Evolutionary conservation across 805 yeast genomes (phyloP).

Genomic region (Sungouiella thailandica): DNA sequence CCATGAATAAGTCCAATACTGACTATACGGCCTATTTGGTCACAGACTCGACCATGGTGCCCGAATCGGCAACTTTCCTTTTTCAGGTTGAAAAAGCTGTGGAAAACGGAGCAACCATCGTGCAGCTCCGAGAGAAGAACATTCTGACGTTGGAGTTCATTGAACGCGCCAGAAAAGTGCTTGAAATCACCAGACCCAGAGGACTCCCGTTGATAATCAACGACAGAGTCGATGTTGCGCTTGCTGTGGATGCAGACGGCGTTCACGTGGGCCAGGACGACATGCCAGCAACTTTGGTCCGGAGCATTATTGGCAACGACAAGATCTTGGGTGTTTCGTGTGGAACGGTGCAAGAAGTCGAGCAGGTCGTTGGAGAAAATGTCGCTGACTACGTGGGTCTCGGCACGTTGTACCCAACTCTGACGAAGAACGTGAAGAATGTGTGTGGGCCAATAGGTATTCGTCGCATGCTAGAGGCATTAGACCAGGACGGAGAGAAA

Average conservation of each 20-base stretch:
- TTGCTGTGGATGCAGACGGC: conserved; percentile 87
- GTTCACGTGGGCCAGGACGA: conserved; percentile 93
- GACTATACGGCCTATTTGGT: conserved; percentile 72
- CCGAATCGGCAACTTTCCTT: conserved; percentile 48
- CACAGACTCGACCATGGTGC: conserved; percentile 74
- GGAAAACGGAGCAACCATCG: conserved; percentile 69
- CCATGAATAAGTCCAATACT: neutral
- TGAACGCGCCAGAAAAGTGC: conserved; percentile 54
- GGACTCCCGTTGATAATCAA: conserved; percentile 78
- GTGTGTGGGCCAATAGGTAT: conserved; percentile 63
- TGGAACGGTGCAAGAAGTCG: conserved; percentile 51
- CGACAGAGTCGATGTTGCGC: conserved; percentile 83
- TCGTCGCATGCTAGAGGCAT: conserved; percentile 44
- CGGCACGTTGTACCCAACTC: conserved; percentile 72
- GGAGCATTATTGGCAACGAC: conserved; percentile 63
- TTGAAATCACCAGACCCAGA: conserved; percentile 51
- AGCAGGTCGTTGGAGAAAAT: conserved; percentile 42
- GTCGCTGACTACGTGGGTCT: conserved; percentile 79
- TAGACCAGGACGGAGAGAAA: conserved; percentile 25
- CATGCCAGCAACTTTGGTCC: conserved; percentile 56
- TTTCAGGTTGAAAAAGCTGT: conserved; percentile 63
- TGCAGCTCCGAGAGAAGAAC: conserved; percentile 79
- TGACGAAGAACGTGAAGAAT: conserved; percentile 52
- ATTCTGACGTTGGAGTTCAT: conserved; percentile 66
- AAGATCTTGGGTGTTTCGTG: conserved; percentile 81